Evolutionary conservation across 1,284 basidiomycete genomes (phyloP), one percentile per base, ranked within the genome.

Genomic region (Cerioporus squamosus): DNA sequence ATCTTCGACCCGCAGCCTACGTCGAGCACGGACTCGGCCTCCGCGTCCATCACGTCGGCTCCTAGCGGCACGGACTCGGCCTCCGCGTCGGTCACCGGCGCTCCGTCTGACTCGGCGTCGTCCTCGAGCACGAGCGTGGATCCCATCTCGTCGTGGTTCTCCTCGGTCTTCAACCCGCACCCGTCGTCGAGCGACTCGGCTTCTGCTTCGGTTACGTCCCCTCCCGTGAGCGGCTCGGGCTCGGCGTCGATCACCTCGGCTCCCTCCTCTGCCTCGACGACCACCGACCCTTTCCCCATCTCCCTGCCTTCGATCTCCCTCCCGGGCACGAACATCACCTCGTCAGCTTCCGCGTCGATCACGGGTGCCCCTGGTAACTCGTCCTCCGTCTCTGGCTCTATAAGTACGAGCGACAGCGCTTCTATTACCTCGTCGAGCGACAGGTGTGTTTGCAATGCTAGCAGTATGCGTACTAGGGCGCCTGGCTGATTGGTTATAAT

Each of bases 391-490:
- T 43, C 51, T 1, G 46, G 23, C 24, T 57, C 59, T 20, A 22
- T 24, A 36, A 51, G 52, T 33, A 51, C n/a, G 12, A 43, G 18
- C 22, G 40, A 22, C n/a, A 43, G 18, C 22, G 40, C 22, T 6
- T 43, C 40, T 9, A 22, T 51, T 51, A 53, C 52, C 52, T 49
- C 38, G 8, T 51, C 60, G 60, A 55, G 52, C 44, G 31, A 17
- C 31, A 44, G 22, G 59, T 64, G 38, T 50, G 59, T 58, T 40
- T n/a, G 18, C 48, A 22, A 38, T 52, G 12, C 54, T 23, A 18
- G 7, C 23, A 61, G 36, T 33, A 33, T 42, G 46, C 44, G 18
- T 62, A 38, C 9, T 52, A 10, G 55, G 36, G 39, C 24, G 47
- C 15, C 40, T 44, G 12, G 22, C n/a, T 42, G 40, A 51, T 23